Conservation (phyloP, 176 grass and related monocot species). For the Triticum monococcum region DNA sequence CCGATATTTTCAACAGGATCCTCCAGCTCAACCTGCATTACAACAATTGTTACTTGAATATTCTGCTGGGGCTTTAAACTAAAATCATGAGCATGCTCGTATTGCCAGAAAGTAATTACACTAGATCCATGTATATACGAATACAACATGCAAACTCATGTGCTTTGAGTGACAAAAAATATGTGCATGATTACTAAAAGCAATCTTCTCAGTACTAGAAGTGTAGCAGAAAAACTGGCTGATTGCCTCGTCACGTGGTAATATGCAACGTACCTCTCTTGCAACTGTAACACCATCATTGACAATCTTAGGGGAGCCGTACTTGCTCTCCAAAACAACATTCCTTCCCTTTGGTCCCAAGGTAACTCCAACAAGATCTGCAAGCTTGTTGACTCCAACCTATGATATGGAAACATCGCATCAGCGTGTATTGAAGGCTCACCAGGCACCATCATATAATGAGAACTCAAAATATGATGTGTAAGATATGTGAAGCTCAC, state of each 20-base stretch:
- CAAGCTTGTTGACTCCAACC: slow-evolving; percentile 87
- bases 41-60: slow-evolving; percentile 3
- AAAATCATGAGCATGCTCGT: slow-evolving; percentile 4
- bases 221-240: neutral
- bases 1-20: slow-evolving; percentile 98
- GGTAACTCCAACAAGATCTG: slow-evolving; percentile 88
- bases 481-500: slow-evolving; percentile 13
- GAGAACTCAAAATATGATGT: neutral
- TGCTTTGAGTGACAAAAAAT: too few relatives aligned
- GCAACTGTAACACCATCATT: slow-evolving; percentile 77
- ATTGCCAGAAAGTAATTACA: neutral
- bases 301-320: slow-evolving; percentile 90
- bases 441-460: neutral
- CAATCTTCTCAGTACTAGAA: neutral
- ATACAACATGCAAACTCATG: neutral
- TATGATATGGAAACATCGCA: slow-evolving; percentile 18
- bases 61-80: neutral
- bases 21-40: slow-evolving; percentile 81
- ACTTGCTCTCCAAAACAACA: slow-evolving; percentile 95
- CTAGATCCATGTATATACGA: neutral
- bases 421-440: neutral
- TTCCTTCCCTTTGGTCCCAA: slow-evolving; percentile 95
- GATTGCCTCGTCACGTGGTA: neutral
- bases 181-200: neutral
- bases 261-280: slow-evolving; percentile 38